Conservation (phyloP, 2,329 filamentous ascomycete genomes). For the Xylariaceae sp. region DNA sequence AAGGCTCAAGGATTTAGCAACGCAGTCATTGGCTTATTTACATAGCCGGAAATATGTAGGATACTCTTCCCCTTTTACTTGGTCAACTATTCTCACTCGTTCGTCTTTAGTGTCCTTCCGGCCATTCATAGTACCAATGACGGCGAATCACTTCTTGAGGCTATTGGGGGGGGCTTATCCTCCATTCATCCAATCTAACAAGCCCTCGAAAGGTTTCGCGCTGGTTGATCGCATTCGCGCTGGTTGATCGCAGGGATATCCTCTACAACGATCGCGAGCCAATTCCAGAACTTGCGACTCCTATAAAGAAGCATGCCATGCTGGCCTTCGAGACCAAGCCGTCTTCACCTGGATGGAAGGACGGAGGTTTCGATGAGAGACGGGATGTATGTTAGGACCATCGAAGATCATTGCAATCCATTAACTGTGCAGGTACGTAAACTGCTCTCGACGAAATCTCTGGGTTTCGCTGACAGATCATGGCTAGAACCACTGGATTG, state of each 20-base stretch:
- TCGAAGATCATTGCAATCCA: slow-evolving; percentile 21
- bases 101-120: too few species aligned
- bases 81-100: too few species aligned
- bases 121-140: slow-evolving; percentile 7
- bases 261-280: slow-evolving; percentile 22
- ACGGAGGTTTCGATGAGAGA: slow-evolving; percentile 16
- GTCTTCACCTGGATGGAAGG: slow-evolving; percentile 18
- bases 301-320: slow-evolving; percentile 16
- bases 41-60: slow-evolving; percentile 15
- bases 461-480: background rate
- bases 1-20: slow-evolving; percentile 5
- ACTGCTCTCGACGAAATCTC: background rate
- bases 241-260: slow-evolving; percentile 22
- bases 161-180: slow-evolving; percentile 18
- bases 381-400: slow-evolving; percentile 19
- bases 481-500: slow-evolving; percentile 16
- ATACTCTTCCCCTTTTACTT: too few species aligned
- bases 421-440: slow-evolving; percentile 9
- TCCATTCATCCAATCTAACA: slow-evolving; percentile 19
- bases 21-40: slow-evolving; percentile 20
- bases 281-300: slow-evolving; percentile 6
- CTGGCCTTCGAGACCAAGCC: slow-evolving; percentile 16
- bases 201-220: slow-evolving; percentile 15
- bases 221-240: slow-evolving; percentile 20
- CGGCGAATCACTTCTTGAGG: slow-evolving; percentile 12